These are phyloP conservation scores for Botryotinia calthae DNA, from an alignment of 2,329 filamentous ascomycete species.

Conservation along the genomic window DNA sequence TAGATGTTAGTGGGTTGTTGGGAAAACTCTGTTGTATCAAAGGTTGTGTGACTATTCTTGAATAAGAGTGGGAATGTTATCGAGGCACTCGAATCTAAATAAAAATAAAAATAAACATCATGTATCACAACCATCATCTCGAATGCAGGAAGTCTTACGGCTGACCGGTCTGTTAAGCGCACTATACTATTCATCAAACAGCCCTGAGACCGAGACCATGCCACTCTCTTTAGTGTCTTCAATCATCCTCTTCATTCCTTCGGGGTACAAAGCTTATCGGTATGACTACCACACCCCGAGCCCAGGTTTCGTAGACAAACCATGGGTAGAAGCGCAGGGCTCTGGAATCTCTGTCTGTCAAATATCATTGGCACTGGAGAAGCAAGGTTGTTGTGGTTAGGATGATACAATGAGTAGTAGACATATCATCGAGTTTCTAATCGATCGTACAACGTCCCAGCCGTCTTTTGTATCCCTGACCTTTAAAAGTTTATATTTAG, in stretches of 20 bases:
- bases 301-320: no score
- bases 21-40: not conserved
- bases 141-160: not conserved
- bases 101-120: no score
- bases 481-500: not conserved
- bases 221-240: not conserved
- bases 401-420: not conserved
- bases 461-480: not conserved
- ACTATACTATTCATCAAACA: not conserved
- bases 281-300: no score
- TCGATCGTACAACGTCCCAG: not conserved
- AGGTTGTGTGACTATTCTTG: not conserved
- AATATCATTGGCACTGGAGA: constrained; percentile 24
- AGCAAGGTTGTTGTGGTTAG: constrained; percentile 27
- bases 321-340: no score
- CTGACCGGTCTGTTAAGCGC: not conserved
- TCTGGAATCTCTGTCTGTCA: no score
- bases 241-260: not conserved
- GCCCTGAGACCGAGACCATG: not conserved
- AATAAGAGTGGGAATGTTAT: not conserved
- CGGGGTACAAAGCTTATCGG: not conserved
- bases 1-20: not conserved
- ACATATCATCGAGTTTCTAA: no score
- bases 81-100: no score
- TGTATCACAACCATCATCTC: no score